Evolutionary conservation across 805 yeast species (phyloP), one percentile per base, ranked within the genome.

Genomic region (Wickerhamiella qilinensis): DNA sequence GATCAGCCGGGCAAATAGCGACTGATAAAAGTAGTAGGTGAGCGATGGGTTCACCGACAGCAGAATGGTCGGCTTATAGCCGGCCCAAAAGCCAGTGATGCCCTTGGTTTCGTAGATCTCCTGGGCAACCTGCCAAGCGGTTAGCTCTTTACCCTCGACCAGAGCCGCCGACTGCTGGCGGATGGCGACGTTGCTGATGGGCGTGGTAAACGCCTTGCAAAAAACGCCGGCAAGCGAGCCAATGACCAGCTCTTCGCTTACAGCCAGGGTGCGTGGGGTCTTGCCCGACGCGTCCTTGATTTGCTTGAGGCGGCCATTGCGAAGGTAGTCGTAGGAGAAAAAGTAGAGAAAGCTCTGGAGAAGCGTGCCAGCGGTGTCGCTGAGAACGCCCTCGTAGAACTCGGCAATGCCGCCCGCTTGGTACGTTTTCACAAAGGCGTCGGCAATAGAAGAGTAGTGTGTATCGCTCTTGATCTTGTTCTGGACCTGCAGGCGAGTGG

Each of bases 331-430:
- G 44, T 55, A 55, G 34, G 54, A 54, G 36, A 43, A 55, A 42
- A 55, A 55, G 46, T 55, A 55, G 25, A 55, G 46, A 37, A 54
- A 55, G 15, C 58, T 51, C 32, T 55, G 54, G 21, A 49, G 38
- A 40, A 46, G 40, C n/a, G 54, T 48, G 12, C 57, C 55, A 3
- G 52, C 39, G 2, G 53, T 42, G 37, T 53, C 58, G 21, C 46
- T 93, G 9, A 78, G 67, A 11, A 84, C 65, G 4, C 95, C 95
- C 33, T 82, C 70, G 54, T 84, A 84, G 46, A 85, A 76, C 12
- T 80, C 80, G 31, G 62, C 52, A 3, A 77, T 17, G 3, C 95
- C 95, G 54, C 82, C 94, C 41, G 71, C 68, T 39, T 55, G 54
- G 52, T 72, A 73, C 73, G 85, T 84, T 49, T 69, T 75, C 28